phyloP scores from a whole-genome alignment of 2,329 filamentous ascomycete genomes.

The Diaporthe vexans region DNA sequence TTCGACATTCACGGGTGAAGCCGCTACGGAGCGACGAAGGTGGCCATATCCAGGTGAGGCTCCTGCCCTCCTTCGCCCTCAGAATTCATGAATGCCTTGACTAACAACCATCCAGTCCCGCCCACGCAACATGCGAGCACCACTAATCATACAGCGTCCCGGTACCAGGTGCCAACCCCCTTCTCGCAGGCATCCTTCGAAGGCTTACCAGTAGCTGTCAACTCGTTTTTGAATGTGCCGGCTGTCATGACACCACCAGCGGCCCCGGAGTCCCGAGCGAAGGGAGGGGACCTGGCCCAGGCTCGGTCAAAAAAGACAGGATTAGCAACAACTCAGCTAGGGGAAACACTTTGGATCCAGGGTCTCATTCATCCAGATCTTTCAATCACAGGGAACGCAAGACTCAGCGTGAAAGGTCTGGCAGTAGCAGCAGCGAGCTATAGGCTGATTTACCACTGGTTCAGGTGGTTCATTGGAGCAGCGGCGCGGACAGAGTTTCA shows the following conservation, averaged over 20 bases:
- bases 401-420: neutral
- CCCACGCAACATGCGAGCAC: neutral
- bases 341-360: neutral
- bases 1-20: neutral
- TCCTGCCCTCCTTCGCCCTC: neutral
- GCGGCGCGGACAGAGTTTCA: too few species aligned
- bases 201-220: neutral
- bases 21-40: neutral
- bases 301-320: neutral
- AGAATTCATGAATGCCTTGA: neutral
- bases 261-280: neutral
- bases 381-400: neutral
- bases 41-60: neutral
- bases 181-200: neutral
- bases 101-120: neutral
- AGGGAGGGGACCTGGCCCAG: too few species aligned
- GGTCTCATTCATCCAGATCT: neutral
- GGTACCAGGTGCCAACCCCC: neutral
- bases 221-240: neutral
- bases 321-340: neutral
- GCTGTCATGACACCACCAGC: neutral
- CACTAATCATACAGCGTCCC: neutral
- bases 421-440: neutral
- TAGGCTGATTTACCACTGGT: too few species aligned
- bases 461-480: too few species aligned